Percentiles rank a stretch among this genome's conserved stretches.
Conservation (phyloP, 345 rosid species). For the Lepidium sativum region DNA sequence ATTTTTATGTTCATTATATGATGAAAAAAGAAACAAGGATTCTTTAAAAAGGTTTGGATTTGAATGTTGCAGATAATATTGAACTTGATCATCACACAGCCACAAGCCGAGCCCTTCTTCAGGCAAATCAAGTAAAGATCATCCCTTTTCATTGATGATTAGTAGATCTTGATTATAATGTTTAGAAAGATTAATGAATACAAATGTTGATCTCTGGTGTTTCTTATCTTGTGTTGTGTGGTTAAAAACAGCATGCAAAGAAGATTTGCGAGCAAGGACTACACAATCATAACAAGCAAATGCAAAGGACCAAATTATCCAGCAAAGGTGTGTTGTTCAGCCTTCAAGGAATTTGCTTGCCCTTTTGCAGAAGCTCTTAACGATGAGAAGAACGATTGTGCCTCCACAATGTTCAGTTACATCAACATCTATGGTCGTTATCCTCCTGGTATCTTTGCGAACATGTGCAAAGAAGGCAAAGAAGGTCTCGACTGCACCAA, state of each 20-base stretch:
- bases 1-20: background rate
- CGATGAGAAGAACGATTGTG: slow-evolving; percentile 42
- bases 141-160: background rate
- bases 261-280: slow-evolving; percentile 46
- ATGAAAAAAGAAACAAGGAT: background rate
- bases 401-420: slow-evolving; percentile 71
- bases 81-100: slow-evolving; percentile 26
- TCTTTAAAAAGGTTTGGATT: background rate
- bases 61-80: slow-evolving; percentile 25
- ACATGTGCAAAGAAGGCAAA: no score
- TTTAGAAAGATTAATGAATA: background rate
- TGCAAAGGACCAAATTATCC: slow-evolving; percentile 73
- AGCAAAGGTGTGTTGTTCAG: slow-evolving; percentile 36
- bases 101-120: slow-evolving; percentile 56
- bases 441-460: slow-evolving; percentile 66
- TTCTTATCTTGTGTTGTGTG: background rate
- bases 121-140: slow-evolving; percentile 35
- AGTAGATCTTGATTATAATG: background rate
- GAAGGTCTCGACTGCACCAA: slow-evolving; percentile 48
- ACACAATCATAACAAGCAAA: slow-evolving; percentile 48
- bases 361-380: slow-evolving; percentile 36
- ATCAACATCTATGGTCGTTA: slow-evolving; percentile 57
- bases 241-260: slow-evolving; percentile 34
- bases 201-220: background rate
- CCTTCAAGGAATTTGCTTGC: slow-evolving; percentile 52